Evolutionary conservation across 805 yeast genomes (phyloP).

Genomic region (Saccharomycopsis amapae): DNA sequence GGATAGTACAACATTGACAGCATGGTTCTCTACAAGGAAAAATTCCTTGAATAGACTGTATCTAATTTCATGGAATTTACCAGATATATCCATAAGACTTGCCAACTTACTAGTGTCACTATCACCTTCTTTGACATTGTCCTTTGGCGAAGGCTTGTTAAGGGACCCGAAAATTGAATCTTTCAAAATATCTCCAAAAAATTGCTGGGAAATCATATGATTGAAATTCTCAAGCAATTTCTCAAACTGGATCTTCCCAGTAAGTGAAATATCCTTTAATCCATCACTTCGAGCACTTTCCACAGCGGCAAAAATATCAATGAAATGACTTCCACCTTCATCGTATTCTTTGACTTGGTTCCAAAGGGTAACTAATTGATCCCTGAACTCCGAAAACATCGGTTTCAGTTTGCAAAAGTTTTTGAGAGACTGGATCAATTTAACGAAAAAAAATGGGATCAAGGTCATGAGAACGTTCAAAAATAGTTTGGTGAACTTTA

Average conservation of each 20-base stretch:
- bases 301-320: neutral
- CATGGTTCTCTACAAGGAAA: constrained; percentile 3
- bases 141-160: neutral
- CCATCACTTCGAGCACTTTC: constrained; percentile 5
- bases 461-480: neutral
- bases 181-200: constrained; percentile 7
- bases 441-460: constrained; percentile 8
- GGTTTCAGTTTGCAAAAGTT: neutral
- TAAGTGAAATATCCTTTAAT: constrained; percentile 4
- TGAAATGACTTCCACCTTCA: constrained; percentile 8
- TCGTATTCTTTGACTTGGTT: neutral
- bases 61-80: constrained; percentile 1
- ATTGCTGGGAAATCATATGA: neutral
- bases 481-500: neutral
- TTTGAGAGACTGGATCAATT: neutral
- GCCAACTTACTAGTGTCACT: neutral
- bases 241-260: constrained; percentile 14
- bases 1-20: neutral
- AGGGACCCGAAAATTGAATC: neutral
- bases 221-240: constrained; percentile 9
- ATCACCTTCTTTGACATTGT: neutral
- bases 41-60: constrained; percentile 3
- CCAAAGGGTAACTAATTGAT: too few relatives aligned
- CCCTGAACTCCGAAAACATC: neutral
- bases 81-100: neutral